These are phyloP conservation scores for Spathaspora arborariae DNA, from an alignment of 805 yeast species.

Conservation along the genomic window DNA sequence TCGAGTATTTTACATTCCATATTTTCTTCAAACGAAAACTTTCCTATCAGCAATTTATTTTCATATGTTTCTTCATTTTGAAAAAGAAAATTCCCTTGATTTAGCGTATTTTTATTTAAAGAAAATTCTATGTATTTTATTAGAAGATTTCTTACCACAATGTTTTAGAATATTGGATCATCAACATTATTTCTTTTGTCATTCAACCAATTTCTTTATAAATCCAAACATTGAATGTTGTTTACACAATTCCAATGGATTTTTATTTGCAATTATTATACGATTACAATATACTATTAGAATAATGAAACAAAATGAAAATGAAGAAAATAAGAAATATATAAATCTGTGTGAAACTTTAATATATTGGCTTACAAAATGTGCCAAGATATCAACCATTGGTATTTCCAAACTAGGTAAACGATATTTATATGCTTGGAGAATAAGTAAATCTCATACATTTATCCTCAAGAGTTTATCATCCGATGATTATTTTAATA, in stretches of 20 bases:
- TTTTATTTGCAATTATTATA: conserved; percentile 24
- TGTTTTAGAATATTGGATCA: conserved; percentile 27
- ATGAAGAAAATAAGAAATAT: conserved; percentile 12
- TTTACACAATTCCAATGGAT: conserved; percentile 27
- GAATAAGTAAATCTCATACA: conserved; percentile 33
- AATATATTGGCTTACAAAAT: conserved; percentile 19
- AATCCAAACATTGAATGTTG: conserved; percentile 32
- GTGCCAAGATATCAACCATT: conserved; percentile 23
- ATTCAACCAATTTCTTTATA: conserved; percentile 23
- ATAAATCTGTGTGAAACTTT: conserved; percentile 13
- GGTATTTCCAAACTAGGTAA: conserved; percentile 32
- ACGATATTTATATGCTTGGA: conserved; percentile 37
- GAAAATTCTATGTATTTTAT: conserved; percentile 24
- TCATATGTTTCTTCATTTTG: conserved; percentile 39
- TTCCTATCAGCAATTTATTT: conserved; percentile 36
- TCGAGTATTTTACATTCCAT: not conserved
- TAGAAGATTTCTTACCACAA: conserved; percentile 28
- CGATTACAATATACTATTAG: conserved; percentile 24
- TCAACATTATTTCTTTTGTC: conserved; percentile 25
- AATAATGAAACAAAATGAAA: conserved; percentile 13
- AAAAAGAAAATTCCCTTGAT: conserved; percentile 19
- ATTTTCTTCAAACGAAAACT: conserved; percentile 12
- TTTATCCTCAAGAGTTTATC: conserved; percentile 24
- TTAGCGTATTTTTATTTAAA: conserved; percentile 35
- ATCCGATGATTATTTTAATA: conserved; percentile 24